A percentile compares a stretch with the other conserved stretches of the same genome.
Evolutionary conservation across 129 eudicot species (phyloP).

Genomic region (Flaveria bidentis): DNA sequence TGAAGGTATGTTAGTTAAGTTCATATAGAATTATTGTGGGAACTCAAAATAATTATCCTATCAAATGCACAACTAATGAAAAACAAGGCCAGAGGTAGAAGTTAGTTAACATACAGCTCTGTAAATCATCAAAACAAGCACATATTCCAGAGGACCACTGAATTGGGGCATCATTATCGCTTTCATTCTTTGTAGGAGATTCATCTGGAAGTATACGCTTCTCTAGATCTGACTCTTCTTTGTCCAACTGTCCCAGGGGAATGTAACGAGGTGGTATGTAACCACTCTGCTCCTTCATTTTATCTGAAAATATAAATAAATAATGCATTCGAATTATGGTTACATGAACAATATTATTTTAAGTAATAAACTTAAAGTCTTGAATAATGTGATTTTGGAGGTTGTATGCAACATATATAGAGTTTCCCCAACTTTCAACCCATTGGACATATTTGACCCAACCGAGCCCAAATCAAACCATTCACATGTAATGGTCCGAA

Average conservation of each 20-base stretch:
- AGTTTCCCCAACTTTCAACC: not conserved
- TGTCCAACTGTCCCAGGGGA: slow-evolving; percentile 65
- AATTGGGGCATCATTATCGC: slow-evolving; percentile 30
- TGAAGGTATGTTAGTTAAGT: not conserved
- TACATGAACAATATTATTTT: not conserved
- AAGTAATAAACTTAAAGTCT: not conserved
- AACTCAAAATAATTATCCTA: not conserved
- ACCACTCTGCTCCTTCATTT: slow-evolving; percentile 53
- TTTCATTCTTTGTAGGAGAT: slow-evolving; percentile 26
- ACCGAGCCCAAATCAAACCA: not conserved
- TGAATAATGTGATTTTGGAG: not conserved
- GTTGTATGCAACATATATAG: not conserved
- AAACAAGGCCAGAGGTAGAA: slow-evolving; percentile 46
- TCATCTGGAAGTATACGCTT: slow-evolving; percentile 31
- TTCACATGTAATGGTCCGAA: not conserved
- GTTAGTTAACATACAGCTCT: slow-evolving; percentile 77
- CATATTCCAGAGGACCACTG: slow-evolving; percentile 98
- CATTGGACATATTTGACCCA: not conserved
- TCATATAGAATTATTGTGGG: not conserved
- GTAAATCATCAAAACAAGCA: slow-evolving; percentile 94
- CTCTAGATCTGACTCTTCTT: slow-evolving; percentile 42
- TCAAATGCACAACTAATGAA: slow-evolving; percentile 44
- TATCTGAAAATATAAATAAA: not conserved
- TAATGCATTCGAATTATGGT: not conserved
- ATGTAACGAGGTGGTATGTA: slow-evolving; percentile 86